Evolutionary conservation across 2,329 filamentous ascomycete genomes (phyloP).

Genomic region (Ophiostoma piceae): DNA sequence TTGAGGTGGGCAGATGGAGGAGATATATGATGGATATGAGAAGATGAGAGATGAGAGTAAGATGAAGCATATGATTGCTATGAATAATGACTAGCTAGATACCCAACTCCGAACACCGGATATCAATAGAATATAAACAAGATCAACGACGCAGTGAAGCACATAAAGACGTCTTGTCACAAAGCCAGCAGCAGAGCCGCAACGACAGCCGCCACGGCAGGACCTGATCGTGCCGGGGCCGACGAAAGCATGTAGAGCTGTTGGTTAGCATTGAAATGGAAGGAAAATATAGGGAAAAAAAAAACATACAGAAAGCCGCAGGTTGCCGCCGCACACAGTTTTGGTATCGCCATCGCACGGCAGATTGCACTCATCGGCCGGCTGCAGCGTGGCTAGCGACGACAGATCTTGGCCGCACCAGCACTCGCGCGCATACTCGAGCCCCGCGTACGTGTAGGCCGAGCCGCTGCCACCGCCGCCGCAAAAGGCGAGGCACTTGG

Average conservation of each 20-base stretch:
- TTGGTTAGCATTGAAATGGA: not conserved
- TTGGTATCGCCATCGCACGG: slow-evolving; percentile 50
- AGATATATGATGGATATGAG: not conserved
- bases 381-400: slow-evolving; percentile 42
- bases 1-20: not conserved
- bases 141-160: not conserved
- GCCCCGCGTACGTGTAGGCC: slow-evolving; percentile 46
- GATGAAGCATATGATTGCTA: not conserved
- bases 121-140: not conserved
- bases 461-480: slow-evolving; percentile 31
- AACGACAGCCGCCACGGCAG: not conserved
- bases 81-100: not conserved
- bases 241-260: slow-evolving; percentile 27
- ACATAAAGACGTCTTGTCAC: not conserved
- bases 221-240: not conserved
- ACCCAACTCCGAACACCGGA: slow-evolving; percentile 12
- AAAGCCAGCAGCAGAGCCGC: slow-evolving; percentile 10
- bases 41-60: not conserved
- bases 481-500: slow-evolving; percentile 49
- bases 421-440: slow-evolving; percentile 54
- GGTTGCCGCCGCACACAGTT: slow-evolving; percentile 50
- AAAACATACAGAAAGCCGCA: slow-evolving; percentile 43
- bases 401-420: slow-evolving; percentile 53
- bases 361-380: slow-evolving; percentile 46
- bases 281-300: not conserved